Evolutionary conservation across 768 basidiomycete species (phyloP), one percentile per base, ranked within the genome.

Genomic region (Agrocybe praecox): DNA sequence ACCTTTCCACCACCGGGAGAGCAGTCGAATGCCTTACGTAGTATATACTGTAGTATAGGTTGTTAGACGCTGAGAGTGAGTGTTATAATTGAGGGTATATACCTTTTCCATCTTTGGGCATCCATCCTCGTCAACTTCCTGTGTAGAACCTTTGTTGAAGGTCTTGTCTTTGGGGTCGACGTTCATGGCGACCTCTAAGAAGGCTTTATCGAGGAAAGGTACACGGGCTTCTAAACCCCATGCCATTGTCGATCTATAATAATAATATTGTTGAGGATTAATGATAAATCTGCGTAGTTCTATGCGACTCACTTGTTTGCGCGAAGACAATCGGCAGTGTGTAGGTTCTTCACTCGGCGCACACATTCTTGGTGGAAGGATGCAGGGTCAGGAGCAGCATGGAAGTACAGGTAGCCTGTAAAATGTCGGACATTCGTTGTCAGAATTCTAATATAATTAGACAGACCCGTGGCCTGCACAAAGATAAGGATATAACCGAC

Each of bases 191-290:
- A 90, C 90, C 53, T 98, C 94, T 51, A 99, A 79, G 85, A 99
- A 99, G 15, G 84, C 77, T 76, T 95, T 96, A 80, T 99, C 97
- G 53, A 99, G 86, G 87, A 99, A 99, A 12, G 97, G 97, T 6
- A 99, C 97, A 47, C 97, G 93, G 2, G 95, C 95, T 72, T 99
- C 97, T 46, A 99, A 86, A 60, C 97, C 97, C 96, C 96, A 99
- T 1, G 97, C 97, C 97, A 99, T 98, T 8, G 97, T 98, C 23
- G 96, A 97, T 68, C 92, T 92, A 56, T 32, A 32, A 2, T 32
- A 44, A 56, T 32, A 32, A 2, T 32, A 44, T 26, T 29, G 15
- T 52, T 32, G 46, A 32, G 34, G 9, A 4, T 34, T 45, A 47
- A 49, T 24, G 58, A 11, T 17, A 40, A 17, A 54, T 24, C n/a